phyloP scores from a whole-genome alignment of 768 basidiomycete species.

The Terana coerulea region DNA sequence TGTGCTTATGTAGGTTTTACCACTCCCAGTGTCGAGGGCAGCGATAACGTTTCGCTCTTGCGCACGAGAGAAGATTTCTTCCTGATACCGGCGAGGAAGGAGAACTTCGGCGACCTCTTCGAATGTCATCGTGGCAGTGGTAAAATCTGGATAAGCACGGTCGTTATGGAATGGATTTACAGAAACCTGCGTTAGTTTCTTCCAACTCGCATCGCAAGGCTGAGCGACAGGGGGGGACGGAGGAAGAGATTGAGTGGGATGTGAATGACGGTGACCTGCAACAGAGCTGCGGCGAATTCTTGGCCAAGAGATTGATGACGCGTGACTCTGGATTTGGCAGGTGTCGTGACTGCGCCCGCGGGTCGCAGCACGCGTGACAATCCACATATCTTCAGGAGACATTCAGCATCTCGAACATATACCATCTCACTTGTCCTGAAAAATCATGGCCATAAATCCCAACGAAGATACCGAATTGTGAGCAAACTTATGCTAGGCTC shows the following conservation, averaged over 20 bases:
- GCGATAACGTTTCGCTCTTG: constrained; percentile 52
- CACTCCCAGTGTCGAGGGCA: constrained; percentile 55
- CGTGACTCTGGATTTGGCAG: constrained; percentile 1
- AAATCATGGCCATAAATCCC: constrained; percentile 64
- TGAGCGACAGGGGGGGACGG: background rate
- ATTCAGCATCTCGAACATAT: too few species aligned
- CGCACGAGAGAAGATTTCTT: constrained; percentile 53
- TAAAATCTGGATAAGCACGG: background rate
- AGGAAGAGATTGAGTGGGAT: background rate
- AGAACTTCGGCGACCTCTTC: constrained; percentile 33
- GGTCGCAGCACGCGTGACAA: constrained; percentile 1
- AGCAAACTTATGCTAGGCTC: constrained; percentile 25
- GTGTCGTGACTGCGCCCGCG: constrained; percentile 5
- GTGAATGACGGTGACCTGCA: background rate
- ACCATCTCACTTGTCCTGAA: too few species aligned
- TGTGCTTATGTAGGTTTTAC: constrained; percentile 59
- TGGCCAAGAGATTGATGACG: too few species aligned
- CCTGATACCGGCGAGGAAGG: constrained; percentile 49
- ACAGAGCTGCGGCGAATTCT: background rate
- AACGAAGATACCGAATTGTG: constrained; percentile 98
- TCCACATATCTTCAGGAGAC: background rate
- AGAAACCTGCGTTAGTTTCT: background rate
- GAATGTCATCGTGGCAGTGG: constrained; percentile 15
- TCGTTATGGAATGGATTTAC: background rate
- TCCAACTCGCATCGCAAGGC: constrained; percentile 1